Base-by-base conservation (phyloP, 1,139 yeast genomes). In the Geotrichum carabidarum region DNA sequence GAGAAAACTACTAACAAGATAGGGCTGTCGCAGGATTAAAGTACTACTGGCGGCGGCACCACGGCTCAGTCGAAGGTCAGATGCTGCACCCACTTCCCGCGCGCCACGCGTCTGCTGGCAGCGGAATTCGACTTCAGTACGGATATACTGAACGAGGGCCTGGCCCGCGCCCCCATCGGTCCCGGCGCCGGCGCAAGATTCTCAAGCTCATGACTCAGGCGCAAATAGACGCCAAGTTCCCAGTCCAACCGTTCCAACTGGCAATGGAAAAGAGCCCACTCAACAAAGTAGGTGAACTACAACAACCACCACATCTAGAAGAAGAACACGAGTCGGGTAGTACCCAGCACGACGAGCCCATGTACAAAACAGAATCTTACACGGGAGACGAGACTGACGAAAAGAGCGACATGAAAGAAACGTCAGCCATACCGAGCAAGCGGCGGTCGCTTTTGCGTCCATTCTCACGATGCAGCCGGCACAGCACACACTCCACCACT, bases 21-120 rank as follows among this genome's bases (percentile, higher is more conserved):
- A 45, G 48, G 61, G 69, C 69, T 51, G 62, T 70, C 50, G 62
- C 71, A 58, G 70, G 70, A 22, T 58, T 70, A n/a, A 60, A 70
- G 54, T 70, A 68, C 57, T 69, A 70, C 56, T 63, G 66, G 58
- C 57, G 72, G 41, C 59, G 68, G 11, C 63, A 67, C n/a, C 57
- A 44, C 2, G 54, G 56, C 11, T 53, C 53, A 1, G 53, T 44
- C 27, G 50, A 48, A 8, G 58, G 52, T 22, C 56, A 49, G 44
- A 45, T 40, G 12, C 42, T 45, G 8, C 44, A 48, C 12, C 44
- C 44, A 7, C 38, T 45, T n/a, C 42, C 48, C 4, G 2, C 34
- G 12, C 22, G 48, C 8, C 30, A 35, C n/a, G 17, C 12, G 14
- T 36, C 34, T 35, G 41, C 48, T 12, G 41, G 41, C 12, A 11